Evolutionary conservation across 768 basidiomycete species (phyloP).

Genomic region (Grammothele lineata): DNA sequence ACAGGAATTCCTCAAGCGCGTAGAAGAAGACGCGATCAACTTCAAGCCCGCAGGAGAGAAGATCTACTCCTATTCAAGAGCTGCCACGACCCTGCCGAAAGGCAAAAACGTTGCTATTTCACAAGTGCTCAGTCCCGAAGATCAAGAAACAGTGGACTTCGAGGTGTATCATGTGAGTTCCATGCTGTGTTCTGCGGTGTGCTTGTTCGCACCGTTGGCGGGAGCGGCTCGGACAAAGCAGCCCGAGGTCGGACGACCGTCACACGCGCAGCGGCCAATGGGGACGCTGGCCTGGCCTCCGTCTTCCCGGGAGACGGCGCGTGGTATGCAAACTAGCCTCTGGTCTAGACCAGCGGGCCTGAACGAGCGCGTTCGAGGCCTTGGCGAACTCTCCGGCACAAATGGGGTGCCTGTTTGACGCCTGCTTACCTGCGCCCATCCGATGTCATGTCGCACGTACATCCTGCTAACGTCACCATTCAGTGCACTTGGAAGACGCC

Average conservation of each 20-base stretch:
- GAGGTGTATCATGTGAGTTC: constrained; percentile 89
- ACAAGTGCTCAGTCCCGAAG: constrained; percentile 40
- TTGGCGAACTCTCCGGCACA: no score
- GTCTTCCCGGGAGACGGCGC: no score
- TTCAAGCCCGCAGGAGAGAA: constrained; percentile 78
- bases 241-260: no score
- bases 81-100: constrained; percentile 44
- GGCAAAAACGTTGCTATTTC: constrained; percentile 45
- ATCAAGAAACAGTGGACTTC: constrained; percentile 64
- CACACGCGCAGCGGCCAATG: no score
- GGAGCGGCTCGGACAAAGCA: not conserved
- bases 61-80: constrained; percentile 74
- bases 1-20: constrained; percentile 58
- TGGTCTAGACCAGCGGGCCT: no score
- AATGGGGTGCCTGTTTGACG: no score
- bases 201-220: not conserved
- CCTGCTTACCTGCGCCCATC: no score
- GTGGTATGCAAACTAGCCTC: no score
- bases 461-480: constrained; percentile 4
- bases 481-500: constrained; percentile 82
- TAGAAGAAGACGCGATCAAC: constrained; percentile 70
- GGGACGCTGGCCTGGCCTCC: no score
- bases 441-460: no score
- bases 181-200: not conserved
- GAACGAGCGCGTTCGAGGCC: no score